Evolutionary conservation across 345 rosid genomes (phyloP).

Genomic region (Syzygium grande): DNA sequence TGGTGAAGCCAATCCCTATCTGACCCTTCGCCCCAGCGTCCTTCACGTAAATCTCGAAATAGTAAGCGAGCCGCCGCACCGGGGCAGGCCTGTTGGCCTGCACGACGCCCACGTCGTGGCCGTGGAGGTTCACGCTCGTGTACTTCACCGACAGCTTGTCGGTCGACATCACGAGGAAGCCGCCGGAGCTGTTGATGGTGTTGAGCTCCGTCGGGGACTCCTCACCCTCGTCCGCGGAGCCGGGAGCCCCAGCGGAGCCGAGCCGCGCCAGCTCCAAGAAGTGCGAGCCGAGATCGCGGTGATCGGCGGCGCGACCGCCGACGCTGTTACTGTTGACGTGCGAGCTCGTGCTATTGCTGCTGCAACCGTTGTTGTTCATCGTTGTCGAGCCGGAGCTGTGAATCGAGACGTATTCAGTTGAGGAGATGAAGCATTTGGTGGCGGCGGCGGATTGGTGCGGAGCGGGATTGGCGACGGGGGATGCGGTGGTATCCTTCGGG

Average conservation of each 20-base stretch:
- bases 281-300: conserved; percentile 39
- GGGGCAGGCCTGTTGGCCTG: conserved; percentile 87
- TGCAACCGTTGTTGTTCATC: not conserved
- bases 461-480: not conserved
- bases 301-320: not conserved
- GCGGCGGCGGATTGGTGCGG: not conserved
- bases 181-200: conserved; percentile 80
- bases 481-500: not conserved
- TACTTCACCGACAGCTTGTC: conserved; percentile 83
- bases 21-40: conserved; percentile 73
- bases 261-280: conserved; percentile 41
- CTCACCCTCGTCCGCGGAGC: conserved; percentile 41
- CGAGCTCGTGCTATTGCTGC: not conserved
- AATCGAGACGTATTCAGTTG: not conserved
- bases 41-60: conserved; percentile 84
- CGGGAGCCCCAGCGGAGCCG: conserved; percentile 2
- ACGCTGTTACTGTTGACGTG: not conserved
- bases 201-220: conserved; percentile 79
- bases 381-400: not conserved
- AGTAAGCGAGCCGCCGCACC: conserved; percentile 59
- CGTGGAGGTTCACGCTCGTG: conserved; percentile 49
- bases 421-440: not conserved
- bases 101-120: conserved; percentile 81
- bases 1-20: conserved; percentile 81
- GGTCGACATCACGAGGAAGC: conserved; percentile 67